Percentiles rank a stretch among this genome's conserved stretches.
These are phyloP conservation scores for Harrya chromipes DNA, from an alignment of 768 basidiomycete species.

Conservation along the genomic window DNA sequence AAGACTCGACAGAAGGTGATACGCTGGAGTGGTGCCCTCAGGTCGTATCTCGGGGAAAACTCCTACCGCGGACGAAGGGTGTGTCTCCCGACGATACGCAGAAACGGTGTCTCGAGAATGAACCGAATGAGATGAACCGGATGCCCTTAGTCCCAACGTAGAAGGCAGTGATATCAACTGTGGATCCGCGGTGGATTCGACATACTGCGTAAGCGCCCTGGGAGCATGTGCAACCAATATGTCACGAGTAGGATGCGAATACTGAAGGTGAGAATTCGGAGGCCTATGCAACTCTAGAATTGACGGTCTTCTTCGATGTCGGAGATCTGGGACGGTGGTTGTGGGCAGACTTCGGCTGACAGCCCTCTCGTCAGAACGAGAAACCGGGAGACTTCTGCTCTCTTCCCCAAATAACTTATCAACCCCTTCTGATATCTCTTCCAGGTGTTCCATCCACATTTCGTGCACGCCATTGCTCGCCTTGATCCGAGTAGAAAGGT, in stretches of 20 bases:
- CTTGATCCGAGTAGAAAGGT: conserved; percentile 50
- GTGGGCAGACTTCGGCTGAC: conserved; percentile 49
- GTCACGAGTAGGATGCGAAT: conserved; percentile 49
- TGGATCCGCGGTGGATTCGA: conserved; percentile 54
- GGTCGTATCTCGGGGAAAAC: conserved; percentile 35
- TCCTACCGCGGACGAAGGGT: neutral
- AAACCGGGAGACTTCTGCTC: conserved; percentile 3
- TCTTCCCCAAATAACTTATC: conserved; percentile 50
- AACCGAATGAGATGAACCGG: conserved; percentile 27
- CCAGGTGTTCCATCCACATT: conserved; percentile 66
- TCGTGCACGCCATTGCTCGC: conserved; percentile 44
- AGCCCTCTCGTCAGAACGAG: conserved; percentile 17
- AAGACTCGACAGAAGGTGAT: conserved; percentile 60
- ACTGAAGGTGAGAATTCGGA: conserved; percentile 40
- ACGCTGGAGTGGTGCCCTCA: conserved; percentile 53
- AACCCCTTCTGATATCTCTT: conserved; percentile 60
- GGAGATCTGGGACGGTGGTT: conserved; percentile 29
- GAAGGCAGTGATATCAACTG: conserved; percentile 61
- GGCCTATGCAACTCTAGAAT: conserved; percentile 36
- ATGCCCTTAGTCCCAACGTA: conserved; percentile 60
- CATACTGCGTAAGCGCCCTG: conserved; percentile 71
- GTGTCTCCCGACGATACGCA: conserved; percentile 1
- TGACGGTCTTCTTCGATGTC: conserved; percentile 45
- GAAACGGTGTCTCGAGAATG: conserved; percentile 7
- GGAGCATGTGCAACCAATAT: conserved; percentile 66